Base-by-base conservation (phyloP, 257 asterid species). In the Nicotiana attenuata region DNA sequence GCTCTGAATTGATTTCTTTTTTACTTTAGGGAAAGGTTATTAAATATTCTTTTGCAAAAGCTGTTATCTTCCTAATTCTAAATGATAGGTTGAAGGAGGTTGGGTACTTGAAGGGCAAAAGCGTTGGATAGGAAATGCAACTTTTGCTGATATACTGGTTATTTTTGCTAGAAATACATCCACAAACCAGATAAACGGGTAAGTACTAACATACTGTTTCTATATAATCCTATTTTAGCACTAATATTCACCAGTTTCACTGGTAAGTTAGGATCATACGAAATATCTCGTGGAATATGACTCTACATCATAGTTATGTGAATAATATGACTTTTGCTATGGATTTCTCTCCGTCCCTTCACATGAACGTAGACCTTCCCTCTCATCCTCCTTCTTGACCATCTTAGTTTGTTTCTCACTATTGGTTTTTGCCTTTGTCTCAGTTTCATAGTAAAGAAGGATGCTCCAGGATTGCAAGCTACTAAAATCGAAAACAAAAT, bases 71-170 rank as follows among this genome's bases (percentile, higher is more conserved):
- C n/a, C 59, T 71, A 60, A 69, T 84, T 83, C 56, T 47, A 15
- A 22, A 45, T 47, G 79, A 73, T 73, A 96, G 99, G 97, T 96
- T 61, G 97, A 90, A 77, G 98, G 98, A 78, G 99, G 99, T 56
- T 96, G 99, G 99, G 82, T 96, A 82, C 91, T 94, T 85, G 93
- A 96, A 80, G 98, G 99, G 81, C 98, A 96, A 83, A 96, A 96
- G 79, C 97, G 99, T 60, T 96, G 99, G 99, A 94, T 94, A 86
- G 99, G 99, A 80, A 94, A 96, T 89, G 90, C 97, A 89, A 93
- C 99, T 41, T 96, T 96, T 84, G 99, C 99, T 1, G 97, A 96
- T 85, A 80, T 96, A 80, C 80, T 94, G 87, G 85, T 96, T 83
- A 87, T 96, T 68, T 96, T 94, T 85, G 99, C 98, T 69, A 91